Evolutionary conservation across 768 basidiomycete species (phyloP), one percentile per base, ranked within the genome.

Genomic region (Austroboletus eburneus): DNA sequence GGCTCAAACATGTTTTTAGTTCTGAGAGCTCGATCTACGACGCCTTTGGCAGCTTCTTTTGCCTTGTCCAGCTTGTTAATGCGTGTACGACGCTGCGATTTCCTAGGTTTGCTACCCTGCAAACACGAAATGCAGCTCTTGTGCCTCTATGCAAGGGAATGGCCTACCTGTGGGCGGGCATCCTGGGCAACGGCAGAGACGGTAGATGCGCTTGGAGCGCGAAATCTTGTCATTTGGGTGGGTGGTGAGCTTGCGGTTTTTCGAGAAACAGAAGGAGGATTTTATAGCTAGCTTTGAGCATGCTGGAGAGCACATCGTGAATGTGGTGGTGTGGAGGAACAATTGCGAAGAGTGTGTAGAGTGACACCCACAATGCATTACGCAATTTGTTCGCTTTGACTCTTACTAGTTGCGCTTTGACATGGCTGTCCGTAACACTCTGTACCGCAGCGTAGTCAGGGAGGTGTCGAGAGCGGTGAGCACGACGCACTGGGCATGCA

Each of bases 381-480:
- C n/a, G n/a, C n/a, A n/a, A n/a, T n/a, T n/a, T n/a, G n/a, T n/a
- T n/a, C n/a, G n/a, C n/a, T n/a, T n/a, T n/a, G n/a, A n/a, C n/a
- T n/a, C n/a, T n/a, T n/a, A n/a, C n/a, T n/a, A n/a, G 2, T n/a
- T 20, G 23, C 13, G 58, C 58, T 60, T 60, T 57, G 57, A 50
- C 50, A 65, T 65, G 62, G 38, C 51, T 21, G 43, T 42, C 38
- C 51, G 33, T 27, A 41, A 57, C 35, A 53, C 50, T 5, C 43
- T 59, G 41, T 69, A 67, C 51, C 66, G 66, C 36, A 54, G 45
- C 16, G 60, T 67, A 22, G 54, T 48, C n/a, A 56, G 61, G 43
- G 64, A 69, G 43, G 41, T 67, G 14, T 54, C 60, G 20, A 66
- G 46, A 57, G 58, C 54, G 54, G 61, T 65, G 23, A 47, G 35